Percentiles rank a stretch among this genome's conserved stretches.
phyloP scores from a whole-genome alignment of 176 grass and related monocot genomes.

The Hsuehochloa calcarea region DNA sequence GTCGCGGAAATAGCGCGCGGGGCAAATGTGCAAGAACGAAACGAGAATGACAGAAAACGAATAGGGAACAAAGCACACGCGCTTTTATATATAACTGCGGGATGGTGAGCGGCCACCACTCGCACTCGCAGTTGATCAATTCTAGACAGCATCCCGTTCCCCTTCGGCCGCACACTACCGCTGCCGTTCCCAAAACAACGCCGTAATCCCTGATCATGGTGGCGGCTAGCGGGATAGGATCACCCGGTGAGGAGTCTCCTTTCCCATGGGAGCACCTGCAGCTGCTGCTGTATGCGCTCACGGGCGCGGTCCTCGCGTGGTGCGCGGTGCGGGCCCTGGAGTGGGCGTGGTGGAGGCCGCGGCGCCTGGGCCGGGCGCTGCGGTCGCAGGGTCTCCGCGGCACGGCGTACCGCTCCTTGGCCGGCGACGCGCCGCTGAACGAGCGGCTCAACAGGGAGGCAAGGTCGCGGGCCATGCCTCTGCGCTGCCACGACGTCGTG shows the following conservation, averaged over 20 bases:
- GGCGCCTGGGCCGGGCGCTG: conserved; percentile 37
- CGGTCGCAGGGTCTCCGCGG: conserved; percentile 60
- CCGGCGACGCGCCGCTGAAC: conserved; percentile 46
- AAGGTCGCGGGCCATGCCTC: conserved; percentile 43
- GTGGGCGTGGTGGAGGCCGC: conserved; percentile 65
- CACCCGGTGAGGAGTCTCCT: neutral
- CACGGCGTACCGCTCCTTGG: conserved; percentile 44
- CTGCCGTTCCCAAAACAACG: neutral
- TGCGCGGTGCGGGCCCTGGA: conserved; percentile 40
- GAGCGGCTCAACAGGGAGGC: conserved; percentile 50
- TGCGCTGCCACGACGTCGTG: conserved; percentile 54
- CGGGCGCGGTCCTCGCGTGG: conserved; percentile 31
- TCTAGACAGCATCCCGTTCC: neutral
- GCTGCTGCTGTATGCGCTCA: neutral
- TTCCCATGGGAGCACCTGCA: neutral
- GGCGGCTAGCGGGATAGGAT: neutral
- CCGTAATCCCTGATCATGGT: neutral
- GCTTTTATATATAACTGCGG: conserved; percentile 29
- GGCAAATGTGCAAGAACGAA: neutral
- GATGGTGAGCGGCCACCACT: neutral
- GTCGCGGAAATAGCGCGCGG: neutral
- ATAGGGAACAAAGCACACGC: neutral
- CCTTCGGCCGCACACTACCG: neutral
- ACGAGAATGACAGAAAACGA: neutral
- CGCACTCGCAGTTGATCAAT: neutral